phyloP scores from a whole-genome alignment of 352 stramenopile genomes.

The Pythium aristosporum region DNA sequence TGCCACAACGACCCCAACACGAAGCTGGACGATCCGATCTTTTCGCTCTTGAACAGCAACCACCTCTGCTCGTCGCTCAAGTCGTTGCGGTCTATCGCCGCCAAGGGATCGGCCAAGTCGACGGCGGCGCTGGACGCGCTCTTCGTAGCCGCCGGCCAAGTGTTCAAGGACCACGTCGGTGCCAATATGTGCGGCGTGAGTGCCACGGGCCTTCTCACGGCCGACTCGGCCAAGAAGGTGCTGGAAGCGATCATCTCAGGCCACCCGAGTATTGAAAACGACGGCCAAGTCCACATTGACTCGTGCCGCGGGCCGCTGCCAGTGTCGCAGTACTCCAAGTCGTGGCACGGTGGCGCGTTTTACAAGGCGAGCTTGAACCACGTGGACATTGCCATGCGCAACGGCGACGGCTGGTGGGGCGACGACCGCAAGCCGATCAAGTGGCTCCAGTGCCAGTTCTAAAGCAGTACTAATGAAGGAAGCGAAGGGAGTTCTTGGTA shows the following conservation, averaged over 20 bases:
- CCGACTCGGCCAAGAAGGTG: conserved; percentile 22
- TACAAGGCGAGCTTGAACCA: conserved; percentile 41
- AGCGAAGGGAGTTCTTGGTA: no score
- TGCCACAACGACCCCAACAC: background rate
- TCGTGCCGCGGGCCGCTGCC: conserved; percentile 23
- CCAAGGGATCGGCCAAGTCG: conserved; percentile 8
- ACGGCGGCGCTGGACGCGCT: conserved; percentile 13
- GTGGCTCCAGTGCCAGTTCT: conserved; percentile 27
- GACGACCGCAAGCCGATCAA: conserved; percentile 26
- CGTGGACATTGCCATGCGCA: conserved; percentile 24
- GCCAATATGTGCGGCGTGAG: conserved; percentile 33
- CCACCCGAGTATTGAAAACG: conserved; percentile 30
- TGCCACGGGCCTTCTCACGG: conserved; percentile 22
- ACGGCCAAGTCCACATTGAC: conserved; percentile 35
- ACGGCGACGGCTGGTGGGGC: conserved; percentile 24
- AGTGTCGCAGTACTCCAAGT: conserved; percentile 15
- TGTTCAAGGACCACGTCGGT: conserved; percentile 8
- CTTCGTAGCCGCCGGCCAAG: conserved; percentile 10
- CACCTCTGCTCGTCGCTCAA: conserved; percentile 1
- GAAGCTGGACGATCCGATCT: conserved; percentile 13
- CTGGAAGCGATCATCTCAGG: conserved; percentile 21
- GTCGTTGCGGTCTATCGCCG: background rate
- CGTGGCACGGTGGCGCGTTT: conserved; percentile 18
- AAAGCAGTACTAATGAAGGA: no score
- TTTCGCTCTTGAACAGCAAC: conserved; percentile 14